Conservation (phyloP, 2,329 filamentous ascomycete species). For the Colletotrichum coccodes region DNA sequence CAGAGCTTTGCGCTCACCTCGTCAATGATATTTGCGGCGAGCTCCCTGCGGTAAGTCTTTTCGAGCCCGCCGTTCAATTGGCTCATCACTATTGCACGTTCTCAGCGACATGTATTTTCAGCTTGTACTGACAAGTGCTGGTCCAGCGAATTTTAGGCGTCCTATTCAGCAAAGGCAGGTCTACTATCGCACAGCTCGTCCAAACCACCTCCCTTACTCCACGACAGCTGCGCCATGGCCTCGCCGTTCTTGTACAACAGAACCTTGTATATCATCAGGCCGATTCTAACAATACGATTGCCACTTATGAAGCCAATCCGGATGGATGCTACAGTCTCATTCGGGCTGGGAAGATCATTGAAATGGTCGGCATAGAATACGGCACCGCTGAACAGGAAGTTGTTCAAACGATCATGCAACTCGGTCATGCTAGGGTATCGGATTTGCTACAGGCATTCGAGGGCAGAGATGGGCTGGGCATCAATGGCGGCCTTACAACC, state of each 20-base stretch:
- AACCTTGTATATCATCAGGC: slow-evolving; percentile 83
- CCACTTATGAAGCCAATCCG: slow-evolving; percentile 87
- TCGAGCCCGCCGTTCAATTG: neutral
- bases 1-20: slow-evolving; percentile 90
- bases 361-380: slow-evolving; percentile 78
- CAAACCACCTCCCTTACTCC: slow-evolving; percentile 78
- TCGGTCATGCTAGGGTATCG: slow-evolving; percentile 80
- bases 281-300: slow-evolving; percentile 68
- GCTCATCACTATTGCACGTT: slow-evolving; percentile 31
- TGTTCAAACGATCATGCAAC: slow-evolving; percentile 77
- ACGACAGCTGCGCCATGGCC: slow-evolving; percentile 82
- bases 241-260: slow-evolving; percentile 88
- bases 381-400: slow-evolving; percentile 80
- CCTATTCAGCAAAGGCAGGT: slow-evolving; percentile 82
- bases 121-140: slow-evolving; percentile 22
- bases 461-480: slow-evolving; percentile 1
- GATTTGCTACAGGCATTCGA: slow-evolving; percentile 75
- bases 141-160: slow-evolving; percentile 83
- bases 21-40: slow-evolving; percentile 92
- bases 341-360: slow-evolving; percentile 83
- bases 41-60: slow-evolving; percentile 81
- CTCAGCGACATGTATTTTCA: neutral
- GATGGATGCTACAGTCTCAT: slow-evolving; percentile 84
- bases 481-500: slow-evolving; percentile 36
- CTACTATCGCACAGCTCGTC: slow-evolving; percentile 74